A percentile compares a stretch with the other conserved stretches of the same genome.
Conservation (phyloP, 768 basidiomycete genomes). For the Mycena kentingensis region DNA sequence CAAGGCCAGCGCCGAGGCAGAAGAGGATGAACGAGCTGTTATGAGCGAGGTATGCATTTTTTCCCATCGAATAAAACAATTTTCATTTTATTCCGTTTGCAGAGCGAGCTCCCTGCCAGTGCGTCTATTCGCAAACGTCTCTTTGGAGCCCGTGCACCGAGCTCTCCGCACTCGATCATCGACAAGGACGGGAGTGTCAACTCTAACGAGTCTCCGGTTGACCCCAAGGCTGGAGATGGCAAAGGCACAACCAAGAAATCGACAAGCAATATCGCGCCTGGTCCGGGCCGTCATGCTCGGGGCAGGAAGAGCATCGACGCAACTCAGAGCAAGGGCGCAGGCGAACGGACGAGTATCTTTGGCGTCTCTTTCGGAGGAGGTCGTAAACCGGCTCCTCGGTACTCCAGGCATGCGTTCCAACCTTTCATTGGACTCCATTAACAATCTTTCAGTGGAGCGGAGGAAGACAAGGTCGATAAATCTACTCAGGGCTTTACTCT, state of each 20-base stretch:
- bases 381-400: constrained; percentile 82
- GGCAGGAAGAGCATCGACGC: constrained; percentile 55
- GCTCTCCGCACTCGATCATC: constrained; percentile 10
- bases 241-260: constrained; percentile 32
- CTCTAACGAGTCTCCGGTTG: constrained; percentile 9
- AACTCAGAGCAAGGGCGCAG: constrained; percentile 35
- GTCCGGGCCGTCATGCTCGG: constrained; percentile 40
- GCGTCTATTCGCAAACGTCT: constrained; percentile 49
- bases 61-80: constrained; percentile 1
- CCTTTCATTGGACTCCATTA: background rate
- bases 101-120: constrained; percentile 52
- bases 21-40: constrained; percentile 55
- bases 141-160: constrained; percentile 44
- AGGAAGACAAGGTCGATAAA: constrained; percentile 45
- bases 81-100: constrained; percentile 5
- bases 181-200: constrained; percentile 25
- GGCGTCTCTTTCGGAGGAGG: constrained; percentile 64
- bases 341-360: constrained; percentile 82
- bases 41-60: constrained; percentile 66
- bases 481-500: constrained; percentile 47
- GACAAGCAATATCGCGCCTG: constrained; percentile 21
- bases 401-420: constrained; percentile 54
- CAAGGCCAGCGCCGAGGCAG: constrained; percentile 40
- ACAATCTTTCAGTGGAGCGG: constrained; percentile 34
- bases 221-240: constrained; percentile 6